Conservation (phyloP, 805 yeast genomes). For the Wickerhamomyces chambardii region DNA sequence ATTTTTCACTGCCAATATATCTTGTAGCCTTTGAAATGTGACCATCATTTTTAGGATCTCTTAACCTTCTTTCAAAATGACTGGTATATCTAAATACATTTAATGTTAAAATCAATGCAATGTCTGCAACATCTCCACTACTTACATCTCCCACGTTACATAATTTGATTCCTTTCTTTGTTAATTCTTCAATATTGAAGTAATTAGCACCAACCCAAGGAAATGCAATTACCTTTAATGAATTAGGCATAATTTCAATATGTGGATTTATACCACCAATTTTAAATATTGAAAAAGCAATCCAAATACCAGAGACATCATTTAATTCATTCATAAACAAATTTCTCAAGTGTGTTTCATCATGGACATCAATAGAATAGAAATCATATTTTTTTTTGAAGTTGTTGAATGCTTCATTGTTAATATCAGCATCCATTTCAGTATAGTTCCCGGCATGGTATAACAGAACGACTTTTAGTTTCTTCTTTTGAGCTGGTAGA, state of each 20-base stretch:
- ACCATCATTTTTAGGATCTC: slow-evolving; percentile 24
- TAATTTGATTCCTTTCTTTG: slow-evolving; percentile 37
- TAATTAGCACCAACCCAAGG: slow-evolving; percentile 58
- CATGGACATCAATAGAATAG: not conserved
- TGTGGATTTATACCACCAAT: slow-evolving; percentile 34
- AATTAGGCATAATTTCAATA: slow-evolving; percentile 34
- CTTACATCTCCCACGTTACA: slow-evolving; percentile 56
- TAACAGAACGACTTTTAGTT: not conserved
- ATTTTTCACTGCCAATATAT: slow-evolving; percentile 20
- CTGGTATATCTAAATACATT: slow-evolving; percentile 51
- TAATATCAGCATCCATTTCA: not conserved
- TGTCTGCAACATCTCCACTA: slow-evolving; percentile 65
- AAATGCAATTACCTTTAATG: slow-evolving; percentile 38
- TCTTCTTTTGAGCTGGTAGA: no score
- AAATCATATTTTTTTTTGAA: slow-evolving; percentile 5
- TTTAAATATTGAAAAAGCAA: slow-evolving; percentile 42
- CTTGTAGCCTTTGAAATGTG: slow-evolving; percentile 38
- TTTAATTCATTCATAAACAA: slow-evolving; percentile 28
- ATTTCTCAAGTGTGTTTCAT: slow-evolving; percentile 25
- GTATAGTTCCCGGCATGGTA: not conserved
- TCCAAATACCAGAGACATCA: slow-evolving; percentile 43
- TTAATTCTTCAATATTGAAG: slow-evolving; percentile 35
- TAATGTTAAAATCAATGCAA: slow-evolving; percentile 50
- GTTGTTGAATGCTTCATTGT: slow-evolving; percentile 14
- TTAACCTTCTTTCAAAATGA: slow-evolving; percentile 33